Base-by-base conservation (phyloP, 202 grass and related monocot species). In the Tripidium arundinaceum region DNA sequence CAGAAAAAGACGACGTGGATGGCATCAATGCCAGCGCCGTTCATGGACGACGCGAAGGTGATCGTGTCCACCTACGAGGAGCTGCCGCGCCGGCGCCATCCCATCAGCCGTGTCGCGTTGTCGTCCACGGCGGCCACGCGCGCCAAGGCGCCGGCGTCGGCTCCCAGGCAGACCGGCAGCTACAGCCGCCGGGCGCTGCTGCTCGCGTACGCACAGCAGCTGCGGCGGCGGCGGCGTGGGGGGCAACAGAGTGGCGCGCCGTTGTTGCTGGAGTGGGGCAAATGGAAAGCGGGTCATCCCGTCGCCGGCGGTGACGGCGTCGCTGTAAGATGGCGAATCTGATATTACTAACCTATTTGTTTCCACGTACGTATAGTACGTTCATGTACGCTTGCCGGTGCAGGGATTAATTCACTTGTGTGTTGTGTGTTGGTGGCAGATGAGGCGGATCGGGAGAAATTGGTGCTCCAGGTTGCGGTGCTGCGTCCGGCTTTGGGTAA, bases 21-120 rank as follows among this genome's bases (percentile, higher is more conserved):
- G 46, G 6, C 42, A 25, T 57, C 57, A 24, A 62, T 38, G 84
- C 6, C 12, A 31, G 27, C 69, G 50, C 31, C 59, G 43, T 38
- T 28, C 75, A 65, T 78, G 19, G 50, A 54, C 0, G 50, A 54
- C 19, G 19, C 42, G 61, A 45, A 31, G 80, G 85, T 79, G 68
- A 57, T 68, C 39, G 61, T 83, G 16, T 68, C 86, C 68, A 0
- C 68, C 60, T 87, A 87, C 39, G 15, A 79, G 80, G 86, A 87
- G 75, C 27, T 79, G 12, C 80, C 86, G 8, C 85, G 74, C 37
- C 74, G 66, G 38, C 47, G 67, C 38, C 67, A 27, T 5, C 29
- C 47, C 37, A 7, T 14, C 66, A 42, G 27, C 19, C 19, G 50
- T 1, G 11, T 31, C 68, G 47, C 60, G 66, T 28, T 76, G 19